Evolutionary conservation across 208 protist species (phyloP).

Genomic region (Trypanosoma mega): DNA sequence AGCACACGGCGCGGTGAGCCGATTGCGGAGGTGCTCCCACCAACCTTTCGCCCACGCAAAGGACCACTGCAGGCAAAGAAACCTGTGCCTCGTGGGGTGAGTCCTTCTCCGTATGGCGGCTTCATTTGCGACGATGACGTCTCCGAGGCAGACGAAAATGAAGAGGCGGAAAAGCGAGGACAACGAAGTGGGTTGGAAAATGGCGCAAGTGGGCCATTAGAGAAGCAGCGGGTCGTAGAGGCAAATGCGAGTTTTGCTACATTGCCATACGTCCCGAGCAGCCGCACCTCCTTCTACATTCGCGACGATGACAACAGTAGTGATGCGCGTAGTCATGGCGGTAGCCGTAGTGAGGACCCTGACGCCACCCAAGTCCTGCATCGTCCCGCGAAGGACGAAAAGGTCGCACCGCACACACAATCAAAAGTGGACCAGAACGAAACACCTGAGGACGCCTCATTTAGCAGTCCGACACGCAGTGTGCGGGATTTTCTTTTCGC

Average conservation of each 20-base stretch:
- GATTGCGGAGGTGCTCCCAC: slow-evolving; percentile 53
- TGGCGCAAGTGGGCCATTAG: not conserved
- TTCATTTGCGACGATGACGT: slow-evolving; percentile 34
- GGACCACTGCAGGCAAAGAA: slow-evolving; percentile 21
- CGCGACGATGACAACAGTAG: slow-evolving; percentile 20
- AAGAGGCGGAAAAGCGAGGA: slow-evolving; percentile 19
- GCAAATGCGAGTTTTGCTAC: not conserved
- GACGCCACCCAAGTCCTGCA: not conserved
- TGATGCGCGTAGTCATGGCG: not conserved
- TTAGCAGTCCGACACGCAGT: slow-evolving; percentile 12
- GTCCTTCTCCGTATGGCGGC: slow-evolving; percentile 21
- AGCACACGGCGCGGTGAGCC: slow-evolving; percentile 21
- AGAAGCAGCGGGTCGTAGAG: too few species aligned
- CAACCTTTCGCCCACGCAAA: slow-evolving; percentile 61
- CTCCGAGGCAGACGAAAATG: slow-evolving; percentile 20
- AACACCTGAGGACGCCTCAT: not conserved
- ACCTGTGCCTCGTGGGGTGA: slow-evolving; percentile 12
- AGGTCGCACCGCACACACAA: not conserved
- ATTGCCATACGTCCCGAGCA: not conserved
- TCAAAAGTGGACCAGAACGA: not conserved
- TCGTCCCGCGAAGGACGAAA: not conserved
- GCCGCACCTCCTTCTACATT: not conserved
- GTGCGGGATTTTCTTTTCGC: slow-evolving; percentile 26
- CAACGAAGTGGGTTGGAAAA: slow-evolving; percentile 3
- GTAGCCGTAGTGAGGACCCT: not conserved